Conservation (phyloP, 768 basidiomycete genomes). For the Pleurotus eryngii region DNA sequence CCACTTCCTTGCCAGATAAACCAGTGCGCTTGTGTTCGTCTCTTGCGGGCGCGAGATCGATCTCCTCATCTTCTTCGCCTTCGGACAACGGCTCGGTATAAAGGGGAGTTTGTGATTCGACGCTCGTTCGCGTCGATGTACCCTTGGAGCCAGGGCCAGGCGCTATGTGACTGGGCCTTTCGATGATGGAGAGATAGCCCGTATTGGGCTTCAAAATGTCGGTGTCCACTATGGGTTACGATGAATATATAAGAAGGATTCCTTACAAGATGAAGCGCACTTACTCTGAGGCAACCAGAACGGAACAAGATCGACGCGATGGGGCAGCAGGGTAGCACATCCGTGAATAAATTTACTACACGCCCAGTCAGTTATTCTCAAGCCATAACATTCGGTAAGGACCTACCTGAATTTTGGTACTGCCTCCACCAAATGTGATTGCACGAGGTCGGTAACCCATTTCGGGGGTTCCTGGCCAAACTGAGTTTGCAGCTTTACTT, state of each 20-base stretch:
- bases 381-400: background rate
- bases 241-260: background rate
- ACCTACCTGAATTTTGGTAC: constrained; percentile 93
- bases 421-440: constrained; percentile 92
- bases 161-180: constrained; percentile 57
- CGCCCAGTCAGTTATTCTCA: background rate
- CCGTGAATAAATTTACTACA: constrained; percentile 92
- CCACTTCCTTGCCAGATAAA: constrained; percentile 67
- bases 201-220: constrained; percentile 94
- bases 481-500: constrained; percentile 97
- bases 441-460: constrained; percentile 96
- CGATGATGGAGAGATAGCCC: constrained; percentile 66
- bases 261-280: constrained; percentile 14
- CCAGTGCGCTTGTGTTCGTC: constrained; percentile 85
- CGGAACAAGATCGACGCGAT: constrained; percentile 92
- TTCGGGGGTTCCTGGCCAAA: constrained; percentile 91
- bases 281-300: constrained; percentile 98
- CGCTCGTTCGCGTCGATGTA: constrained; percentile 45
- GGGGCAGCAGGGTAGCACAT: constrained; percentile 87
- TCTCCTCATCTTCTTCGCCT: constrained; percentile 87
- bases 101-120: constrained; percentile 38
- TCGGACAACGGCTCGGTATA: constrained; percentile 94
- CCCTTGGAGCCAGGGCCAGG: constrained; percentile 39
- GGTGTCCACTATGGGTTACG: constrained; percentile 67
- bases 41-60: constrained; percentile 60